Base-by-base conservation (phyloP, 805 yeast species). In the Torulaspora franciscae region DNA sequence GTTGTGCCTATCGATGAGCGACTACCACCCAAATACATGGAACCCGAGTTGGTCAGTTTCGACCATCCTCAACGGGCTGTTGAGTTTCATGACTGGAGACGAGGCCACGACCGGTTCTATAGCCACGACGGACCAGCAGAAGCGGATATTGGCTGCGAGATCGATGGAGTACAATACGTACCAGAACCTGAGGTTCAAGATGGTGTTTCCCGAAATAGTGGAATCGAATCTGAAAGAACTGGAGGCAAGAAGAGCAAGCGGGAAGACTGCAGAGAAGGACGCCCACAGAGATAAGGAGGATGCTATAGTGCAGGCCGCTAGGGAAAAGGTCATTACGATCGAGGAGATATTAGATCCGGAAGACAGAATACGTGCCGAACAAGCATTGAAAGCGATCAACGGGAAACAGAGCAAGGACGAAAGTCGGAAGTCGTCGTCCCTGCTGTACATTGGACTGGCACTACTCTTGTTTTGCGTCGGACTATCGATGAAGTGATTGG, bases 41-140 rank as follows among this genome's bases (percentile, higher is more conserved):
- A 89, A 90, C 64, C 97, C 98, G 1, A 88, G 95, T 6, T 90
- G 97, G 97, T 80, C 89, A 36, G 96, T 90, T 22, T 73, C 87
- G 27, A 89, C 97, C 0, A 90, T 90, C 15, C 72, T 90, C 55
- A 85, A 81, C 8, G 98, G 97, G 0, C 69, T 90, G 29, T 70
- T 90, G 52, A 86, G 95, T 61, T 90, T 90, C 59, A 90, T 90
- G 98, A 87, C 95, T 0, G 83, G 93, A 7, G 77, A 78, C 47
- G 97, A 90, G 54, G 68, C 76, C 22, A 86, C 96, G 1, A 83
- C 96, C 0, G 97, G 97, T 0, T 80, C 91, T 7, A 79, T 89
- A 9, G 69, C 66, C 7, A 79, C 95, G 1, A 74, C 83, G 8
- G 84, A 76, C 13, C 69, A 66, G 13, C 75, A 75, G 22, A 83